phyloP scores from a whole-genome alignment of 2,329 filamentous ascomycete species.

The Aspergillus hiratsukae region DNA sequence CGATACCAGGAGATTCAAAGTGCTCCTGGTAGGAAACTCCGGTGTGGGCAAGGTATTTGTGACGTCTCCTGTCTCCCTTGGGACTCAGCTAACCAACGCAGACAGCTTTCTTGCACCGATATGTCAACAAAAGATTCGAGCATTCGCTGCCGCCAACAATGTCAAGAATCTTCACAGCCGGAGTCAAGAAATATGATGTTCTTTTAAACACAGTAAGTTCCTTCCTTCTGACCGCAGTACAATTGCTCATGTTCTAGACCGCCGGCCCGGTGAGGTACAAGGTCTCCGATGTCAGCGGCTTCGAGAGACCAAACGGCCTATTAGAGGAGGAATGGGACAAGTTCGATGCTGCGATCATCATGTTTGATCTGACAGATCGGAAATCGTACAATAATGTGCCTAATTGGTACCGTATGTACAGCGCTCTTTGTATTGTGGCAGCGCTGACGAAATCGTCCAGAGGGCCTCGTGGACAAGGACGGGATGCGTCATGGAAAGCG shows the following conservation, averaged over 20 bases:
- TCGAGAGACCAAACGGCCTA: background rate
- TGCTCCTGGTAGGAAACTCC: background rate
- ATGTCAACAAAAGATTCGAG: background rate
- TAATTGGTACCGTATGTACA: background rate
- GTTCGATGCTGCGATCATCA: background rate
- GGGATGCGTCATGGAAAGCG: background rate
- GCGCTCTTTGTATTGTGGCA: background rate
- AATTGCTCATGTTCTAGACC: background rate
- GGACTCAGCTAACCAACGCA: background rate
- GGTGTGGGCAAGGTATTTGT: background rate
- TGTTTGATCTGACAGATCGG: background rate
- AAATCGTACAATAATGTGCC: background rate
- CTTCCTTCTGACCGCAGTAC: background rate
- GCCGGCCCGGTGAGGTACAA: background rate
- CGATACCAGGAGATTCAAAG: background rate
- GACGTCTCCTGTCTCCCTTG: background rate
- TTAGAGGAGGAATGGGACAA: background rate
- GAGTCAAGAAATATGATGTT: background rate
- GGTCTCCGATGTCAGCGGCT: background rate
- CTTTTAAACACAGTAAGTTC: background rate
- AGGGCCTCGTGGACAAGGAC: background rate
- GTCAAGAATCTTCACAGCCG: background rate
- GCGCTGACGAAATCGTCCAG: background rate
- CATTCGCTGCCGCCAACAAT: background rate
- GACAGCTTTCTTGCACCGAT: background rate